These are phyloP conservation scores for Aspergillus sp. DNA, from an alignment of 2,329 filamentous ascomycete genomes.

Conservation along the genomic window DNA sequence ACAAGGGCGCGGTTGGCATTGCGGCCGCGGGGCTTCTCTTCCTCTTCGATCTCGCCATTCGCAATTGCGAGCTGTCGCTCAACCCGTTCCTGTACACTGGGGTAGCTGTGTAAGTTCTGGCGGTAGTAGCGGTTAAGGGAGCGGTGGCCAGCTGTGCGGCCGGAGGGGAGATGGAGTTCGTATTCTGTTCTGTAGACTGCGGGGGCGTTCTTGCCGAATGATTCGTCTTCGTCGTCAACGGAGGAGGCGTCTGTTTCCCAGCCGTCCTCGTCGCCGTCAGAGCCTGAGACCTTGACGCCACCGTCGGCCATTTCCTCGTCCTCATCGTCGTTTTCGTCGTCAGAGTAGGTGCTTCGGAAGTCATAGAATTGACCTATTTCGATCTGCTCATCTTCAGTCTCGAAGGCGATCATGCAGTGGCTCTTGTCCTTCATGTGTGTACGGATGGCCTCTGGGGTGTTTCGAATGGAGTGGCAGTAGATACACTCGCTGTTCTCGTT, in stretches of 20 bases:
- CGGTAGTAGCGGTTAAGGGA: slow-evolving; percentile 86
- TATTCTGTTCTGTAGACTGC: slow-evolving; percentile 90
- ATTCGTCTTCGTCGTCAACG: slow-evolving; percentile 82
- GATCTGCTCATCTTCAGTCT: slow-evolving; percentile 84
- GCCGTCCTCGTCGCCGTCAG: slow-evolving; percentile 64
- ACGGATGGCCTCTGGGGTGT: slow-evolving; percentile 78
- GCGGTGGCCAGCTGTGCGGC: slow-evolving; percentile 86
- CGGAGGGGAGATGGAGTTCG: slow-evolving; percentile 89
- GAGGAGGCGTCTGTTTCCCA: slow-evolving; percentile 98
- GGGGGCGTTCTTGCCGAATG: slow-evolving; percentile 74
- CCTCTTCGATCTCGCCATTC: slow-evolving; percentile 53
- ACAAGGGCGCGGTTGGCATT: slow-evolving; percentile 60
- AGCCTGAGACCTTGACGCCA: slow-evolving; percentile 64
- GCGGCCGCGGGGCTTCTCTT: slow-evolving; percentile 44
- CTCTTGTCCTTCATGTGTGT: slow-evolving; percentile 97
- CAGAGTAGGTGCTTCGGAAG: slow-evolving; percentile 93
- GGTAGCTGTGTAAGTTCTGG: slow-evolving; percentile 88
- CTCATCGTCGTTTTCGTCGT: slow-evolving; percentile 67
- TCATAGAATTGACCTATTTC: slow-evolving; percentile 97
- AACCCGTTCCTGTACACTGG: slow-evolving; percentile 74
- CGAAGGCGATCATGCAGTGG: slow-evolving; percentile 95
- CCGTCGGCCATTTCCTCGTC: slow-evolving; percentile 49
- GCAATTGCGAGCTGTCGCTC: slow-evolving; percentile 65
- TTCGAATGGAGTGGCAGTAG: slow-evolving; percentile 82
- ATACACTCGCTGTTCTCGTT: slow-evolving; percentile 81